Evolutionary conservation across 1,139 yeast species (phyloP), one percentile per base, ranked within the genome.

Genomic region (Geotrichum cucujoidarum): DNA sequence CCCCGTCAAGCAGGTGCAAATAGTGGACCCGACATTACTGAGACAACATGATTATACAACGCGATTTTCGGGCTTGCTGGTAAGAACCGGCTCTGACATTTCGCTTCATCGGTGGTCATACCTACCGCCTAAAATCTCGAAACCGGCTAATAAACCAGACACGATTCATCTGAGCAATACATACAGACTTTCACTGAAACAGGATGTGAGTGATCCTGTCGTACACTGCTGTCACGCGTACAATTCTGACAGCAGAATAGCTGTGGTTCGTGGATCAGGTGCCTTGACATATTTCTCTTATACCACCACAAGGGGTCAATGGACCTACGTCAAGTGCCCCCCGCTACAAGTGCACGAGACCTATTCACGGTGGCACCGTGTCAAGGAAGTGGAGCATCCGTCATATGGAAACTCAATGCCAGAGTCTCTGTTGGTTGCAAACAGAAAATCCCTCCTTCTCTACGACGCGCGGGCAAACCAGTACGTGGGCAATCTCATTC

Each of bases 201-300:
- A 27, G 18, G 37, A 34, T 16, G 47, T 29, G 4, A 22, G 35
- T 3, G 37, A 38, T 14, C 45, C 44, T 1, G 50, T 47, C 5
- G 47, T 47, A 22, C 47, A 47, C 30, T 42, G 47, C 33, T 36
- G 46, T n/a, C 14, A 47, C 11, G 20, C 47, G 4, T 11, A 22
- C 5, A 18, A 31, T 3, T 25, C 32, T 2, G 32, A 31, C 20
- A 43, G 43, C 20, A 38, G 43, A 44, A 27, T 47, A 4, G 45
- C 50, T 2, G 39, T 41, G 4, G 37, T 47, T 10, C 47, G 50
- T 13, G 35, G 50, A 10, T 41, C 41, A 7, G 50, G 50, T 11
- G 41, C 50, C 4, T 14, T 47, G n/a, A 35, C 50, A 2, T 35
- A 32, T 5, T 47, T 41, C 17, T 10, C 21, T 4, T 32, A 43